Evolutionary conservation across 352 stramenopile genomes (phyloP).

Genomic region (Phytopythium montanum): DNA sequence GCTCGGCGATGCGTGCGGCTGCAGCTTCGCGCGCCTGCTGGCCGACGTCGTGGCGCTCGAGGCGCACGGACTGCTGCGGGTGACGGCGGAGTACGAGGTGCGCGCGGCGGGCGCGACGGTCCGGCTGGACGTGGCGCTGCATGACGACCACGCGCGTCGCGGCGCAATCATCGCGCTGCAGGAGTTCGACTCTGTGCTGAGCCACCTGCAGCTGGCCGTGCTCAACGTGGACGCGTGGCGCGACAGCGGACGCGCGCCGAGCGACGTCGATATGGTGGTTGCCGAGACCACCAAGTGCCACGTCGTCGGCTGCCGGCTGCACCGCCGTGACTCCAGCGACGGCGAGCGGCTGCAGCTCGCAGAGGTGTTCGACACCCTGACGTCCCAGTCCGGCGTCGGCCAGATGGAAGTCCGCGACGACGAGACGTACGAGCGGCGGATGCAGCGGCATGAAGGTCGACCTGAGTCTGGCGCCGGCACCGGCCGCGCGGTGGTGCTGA

Average conservation of each 20-base stretch:
- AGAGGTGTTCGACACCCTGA: constrained; percentile 70
- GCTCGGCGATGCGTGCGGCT: constrained; percentile 38
- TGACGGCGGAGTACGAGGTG: constrained; percentile 47
- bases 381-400: constrained; percentile 42
- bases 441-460: constrained; percentile 13
- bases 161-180: constrained; percentile 21
- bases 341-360: constrained; percentile 41
- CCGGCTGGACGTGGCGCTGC: constrained; percentile 39
- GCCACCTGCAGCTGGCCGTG: constrained; percentile 46
- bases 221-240: constrained; percentile 30
- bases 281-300: constrained; percentile 52
- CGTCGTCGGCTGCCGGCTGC: constrained; percentile 59
- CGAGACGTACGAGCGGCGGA: constrained; percentile 48
- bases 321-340: constrained; percentile 11
- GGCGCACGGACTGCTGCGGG: constrained; percentile 27
- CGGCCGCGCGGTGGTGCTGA: constrained; percentile 36
- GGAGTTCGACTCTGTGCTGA: constrained; percentile 58
- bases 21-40: constrained; percentile 49
- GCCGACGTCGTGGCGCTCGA: constrained; percentile 36
- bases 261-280: constrained; percentile 21
- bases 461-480: constrained; percentile 13
- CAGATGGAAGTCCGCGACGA: constrained; percentile 75
- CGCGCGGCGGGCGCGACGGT: constrained; percentile 37
- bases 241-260: constrained; percentile 2
- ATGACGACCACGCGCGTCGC: constrained; percentile 19